Base-by-base conservation (phyloP, 441 rosid species). In the Eugenia klotzschiana region DNA sequence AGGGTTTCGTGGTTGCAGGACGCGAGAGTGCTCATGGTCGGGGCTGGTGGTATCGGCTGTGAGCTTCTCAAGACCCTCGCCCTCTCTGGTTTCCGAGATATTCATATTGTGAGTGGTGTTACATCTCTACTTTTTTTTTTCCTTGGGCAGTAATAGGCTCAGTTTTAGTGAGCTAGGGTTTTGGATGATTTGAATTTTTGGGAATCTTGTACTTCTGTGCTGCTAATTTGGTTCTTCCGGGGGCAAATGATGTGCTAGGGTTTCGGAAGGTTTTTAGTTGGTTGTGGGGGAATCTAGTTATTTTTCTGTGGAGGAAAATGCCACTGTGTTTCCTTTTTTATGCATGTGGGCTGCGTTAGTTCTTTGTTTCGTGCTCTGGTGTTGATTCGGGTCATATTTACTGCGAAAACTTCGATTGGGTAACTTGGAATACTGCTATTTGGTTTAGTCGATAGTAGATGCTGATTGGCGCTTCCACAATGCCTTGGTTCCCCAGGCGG, bases 31-130 rank as follows among this genome's bases (percentile, higher is more conserved):
- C 96, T 97, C 50, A 92, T 97, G 98, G 98, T 97, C 64, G 99
- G 99, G 53, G 99, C 99, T 9, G 99, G 99, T 72, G 98, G 98
- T 55, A 95, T 97, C 87, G 99, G 99, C 56, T 95, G 99, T 83
- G 99, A 97, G 94, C 91, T 97, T 56, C 96, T 97, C 26, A 97
- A 97, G 91, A 97, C 98, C 82, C 98, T 97, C 27, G 96, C 94
- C 84, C 98, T 97, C 80, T 93, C 99, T 77, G 98, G 96, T 52
- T 97, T 97, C 89, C 86, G 88, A 51, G 98, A 96, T 84, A 94
- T 96, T 84, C 98, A 96, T 92, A 92, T 97, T 50, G 98, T 97
- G 86, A 93, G 98, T 89, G 23, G 77, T 1, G 25, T 69, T 0
- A 3, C 77, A 10, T 51, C 52, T 33, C n/a, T 50, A 12, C 26